A percentile compares a stretch with the other conserved stretches of the same genome.
phyloP scores from a whole-genome alignment of 805 yeast genomes.

The Sugiyamaella smithiae region DNA sequence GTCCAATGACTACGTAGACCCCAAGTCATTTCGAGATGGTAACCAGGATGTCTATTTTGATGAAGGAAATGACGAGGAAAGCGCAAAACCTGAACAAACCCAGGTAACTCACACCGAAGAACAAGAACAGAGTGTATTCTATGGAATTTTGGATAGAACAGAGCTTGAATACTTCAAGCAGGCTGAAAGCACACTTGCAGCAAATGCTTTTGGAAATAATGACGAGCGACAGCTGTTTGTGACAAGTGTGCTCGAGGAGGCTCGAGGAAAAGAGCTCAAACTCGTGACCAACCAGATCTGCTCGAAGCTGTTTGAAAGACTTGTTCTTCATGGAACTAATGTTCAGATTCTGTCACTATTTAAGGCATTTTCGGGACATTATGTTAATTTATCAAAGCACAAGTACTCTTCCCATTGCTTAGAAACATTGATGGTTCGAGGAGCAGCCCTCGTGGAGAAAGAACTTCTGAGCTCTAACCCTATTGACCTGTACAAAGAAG shows the following conservation, averaged over 20 bases:
- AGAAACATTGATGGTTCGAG: conserved; percentile 75
- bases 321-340: conserved; percentile 64
- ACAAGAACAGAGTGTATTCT: conserved; percentile 49
- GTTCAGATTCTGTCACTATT: conserved; percentile 64
- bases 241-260: conserved; percentile 76
- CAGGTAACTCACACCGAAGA: conserved; percentile 16
- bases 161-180: conserved; percentile 91
- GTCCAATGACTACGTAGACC: background rate
- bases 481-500: conserved; percentile 1
- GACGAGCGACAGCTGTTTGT: conserved; percentile 77
- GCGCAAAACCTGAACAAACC: conserved; percentile 8
- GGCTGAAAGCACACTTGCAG: conserved; percentile 81
- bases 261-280: conserved; percentile 85
- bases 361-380: conserved; percentile 67
- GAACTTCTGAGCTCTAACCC: conserved; percentile 52
- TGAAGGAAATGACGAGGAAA: conserved; percentile 15
- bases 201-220: conserved; percentile 68
- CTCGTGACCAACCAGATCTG: conserved; percentile 92
- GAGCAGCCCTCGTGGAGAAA: conserved; percentile 71
- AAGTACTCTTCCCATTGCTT: conserved; percentile 92
- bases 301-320: conserved; percentile 86
- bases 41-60: conserved; percentile 10
- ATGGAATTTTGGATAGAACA: conserved; percentile 78
- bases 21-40: conserved; percentile 15
- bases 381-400: conserved; percentile 74